Evolutionary conservation across 345 rosid species (phyloP), one percentile per base, ranked within the genome.

Genomic region (Schrenkiella parvula): DNA sequence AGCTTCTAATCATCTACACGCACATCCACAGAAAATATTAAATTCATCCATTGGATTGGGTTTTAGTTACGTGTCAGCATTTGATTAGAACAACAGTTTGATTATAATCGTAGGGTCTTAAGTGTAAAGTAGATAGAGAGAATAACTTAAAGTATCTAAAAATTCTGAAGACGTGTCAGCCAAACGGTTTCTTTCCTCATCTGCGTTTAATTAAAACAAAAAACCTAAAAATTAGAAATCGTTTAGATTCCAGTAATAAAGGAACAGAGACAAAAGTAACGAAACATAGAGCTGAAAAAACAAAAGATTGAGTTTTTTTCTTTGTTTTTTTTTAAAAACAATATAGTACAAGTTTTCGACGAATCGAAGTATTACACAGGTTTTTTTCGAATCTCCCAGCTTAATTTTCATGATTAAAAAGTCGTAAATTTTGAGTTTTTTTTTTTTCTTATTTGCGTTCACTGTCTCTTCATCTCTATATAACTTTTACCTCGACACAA

Each of bases 251-350:
- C 79, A 52, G 26, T 54, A 75, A 34, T 75, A 69, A 69, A 54
- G 79, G 79, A 75, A 75, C 70, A 62, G 79, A 60, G 41, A 75
- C 68, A 35, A 28, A 52, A 61, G 39, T 50, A 39, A 60, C 28
- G 64, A 68, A 52, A 52, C 42, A 41, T 41, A 18, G 52, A 39
- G 69, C 56, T 31, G 34, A 43, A 63, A 32, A 11, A 60, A 25
- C 19, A 8, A 68, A 68, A 61, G 55, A 17, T 53, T 34, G 25
- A 34, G 50, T 18, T 9, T 0, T 32, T 59, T 59, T 52, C 31
- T 74, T 38, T 32, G 37, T 31, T 21, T 54, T n/a, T 0, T 6
- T 47, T 1, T 23, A 14, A 18, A n/a, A n/a, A n/a, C n/a, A n/a
- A 42, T 6, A 25, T 11, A 6, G 32, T n/a, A n/a, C n/a, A 29